Conservation (phyloP, 2,329 filamentous ascomycete genomes). For the Fusarium sacchari region DNA sequence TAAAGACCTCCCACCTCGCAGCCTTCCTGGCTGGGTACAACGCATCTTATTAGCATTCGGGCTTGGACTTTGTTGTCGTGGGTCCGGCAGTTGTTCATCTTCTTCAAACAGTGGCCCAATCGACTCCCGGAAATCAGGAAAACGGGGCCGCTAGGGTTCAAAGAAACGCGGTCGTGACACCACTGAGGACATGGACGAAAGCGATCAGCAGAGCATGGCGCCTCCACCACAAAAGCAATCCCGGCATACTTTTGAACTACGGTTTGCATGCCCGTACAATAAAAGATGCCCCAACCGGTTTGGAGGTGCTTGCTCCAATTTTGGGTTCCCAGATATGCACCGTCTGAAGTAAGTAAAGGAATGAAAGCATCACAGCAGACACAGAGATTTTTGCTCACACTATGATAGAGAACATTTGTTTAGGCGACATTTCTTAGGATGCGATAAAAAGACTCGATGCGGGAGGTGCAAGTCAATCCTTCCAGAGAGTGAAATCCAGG, state of each 20-base stretch:
- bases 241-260: neutral
- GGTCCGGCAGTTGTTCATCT: neutral
- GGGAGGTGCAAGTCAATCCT: neutral
- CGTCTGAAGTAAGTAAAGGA: neutral
- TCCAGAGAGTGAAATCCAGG: neutral
- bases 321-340: neutral
- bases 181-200: neutral
- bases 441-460: neutral
- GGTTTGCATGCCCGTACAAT: neutral
- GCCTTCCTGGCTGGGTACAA: neutral
- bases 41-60: neutral
- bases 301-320: neutral
- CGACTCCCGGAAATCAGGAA: neutral
- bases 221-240: neutral
- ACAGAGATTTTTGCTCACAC: neutral
- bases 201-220: neutral
- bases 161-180: neutral
- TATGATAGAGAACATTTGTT: neutral
- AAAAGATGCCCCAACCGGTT: neutral
- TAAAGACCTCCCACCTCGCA: neutral
- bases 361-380: no score
- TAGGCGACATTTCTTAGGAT: neutral
- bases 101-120: neutral
- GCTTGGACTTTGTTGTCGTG: neutral
- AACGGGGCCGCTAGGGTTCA: neutral